Conservation (phyloP, 306 rosid genomes). For the Arachis stenosperma region DNA sequence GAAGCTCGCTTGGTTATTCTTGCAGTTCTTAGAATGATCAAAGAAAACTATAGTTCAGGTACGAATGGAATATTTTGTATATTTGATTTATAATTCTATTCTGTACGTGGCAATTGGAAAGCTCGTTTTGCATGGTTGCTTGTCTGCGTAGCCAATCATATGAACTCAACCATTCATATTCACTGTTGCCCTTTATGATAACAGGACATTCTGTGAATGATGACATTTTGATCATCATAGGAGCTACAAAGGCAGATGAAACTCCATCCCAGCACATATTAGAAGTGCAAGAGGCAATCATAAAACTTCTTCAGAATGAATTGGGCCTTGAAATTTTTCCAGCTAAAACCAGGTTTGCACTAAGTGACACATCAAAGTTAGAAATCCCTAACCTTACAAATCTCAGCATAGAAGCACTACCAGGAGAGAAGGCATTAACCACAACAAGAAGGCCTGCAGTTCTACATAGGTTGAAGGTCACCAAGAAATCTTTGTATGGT, state of each 20-base stretch:
- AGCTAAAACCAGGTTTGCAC: conserved; percentile 53
- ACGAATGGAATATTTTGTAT: conserved; percentile 34
- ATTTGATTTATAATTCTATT: conserved; percentile 26
- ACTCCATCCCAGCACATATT: conserved; percentile 43
- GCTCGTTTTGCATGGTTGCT: conserved; percentile 22
- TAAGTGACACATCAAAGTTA: conserved; percentile 36
- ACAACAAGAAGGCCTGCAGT: conserved; percentile 73
- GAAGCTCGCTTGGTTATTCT: conserved; percentile 95
- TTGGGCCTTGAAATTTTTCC: conserved; percentile 74
- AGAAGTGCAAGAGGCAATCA: conserved; percentile 68
- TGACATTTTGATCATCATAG: conserved; percentile 79
- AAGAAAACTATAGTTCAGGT: conserved; percentile 80
- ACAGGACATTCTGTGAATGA: conserved; percentile 72
- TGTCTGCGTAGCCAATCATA: conserved; percentile 5
- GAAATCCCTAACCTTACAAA: conserved; percentile 37
- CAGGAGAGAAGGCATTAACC: conserved; percentile 38
- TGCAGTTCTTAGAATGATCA: conserved; percentile 89
- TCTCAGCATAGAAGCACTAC: conserved; percentile 42
- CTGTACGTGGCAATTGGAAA: not conserved
- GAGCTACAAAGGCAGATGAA: conserved; percentile 59
- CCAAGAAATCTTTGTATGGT: conserved; percentile 63
- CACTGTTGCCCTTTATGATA: conserved; percentile 40
- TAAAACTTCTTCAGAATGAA: conserved; percentile 72
- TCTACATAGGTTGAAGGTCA: conserved; percentile 74
- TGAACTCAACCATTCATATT: not conserved